Evolutionary conservation across 176 grass and related monocot species (phyloP).

Genomic region (Avena atlantica): DNA sequence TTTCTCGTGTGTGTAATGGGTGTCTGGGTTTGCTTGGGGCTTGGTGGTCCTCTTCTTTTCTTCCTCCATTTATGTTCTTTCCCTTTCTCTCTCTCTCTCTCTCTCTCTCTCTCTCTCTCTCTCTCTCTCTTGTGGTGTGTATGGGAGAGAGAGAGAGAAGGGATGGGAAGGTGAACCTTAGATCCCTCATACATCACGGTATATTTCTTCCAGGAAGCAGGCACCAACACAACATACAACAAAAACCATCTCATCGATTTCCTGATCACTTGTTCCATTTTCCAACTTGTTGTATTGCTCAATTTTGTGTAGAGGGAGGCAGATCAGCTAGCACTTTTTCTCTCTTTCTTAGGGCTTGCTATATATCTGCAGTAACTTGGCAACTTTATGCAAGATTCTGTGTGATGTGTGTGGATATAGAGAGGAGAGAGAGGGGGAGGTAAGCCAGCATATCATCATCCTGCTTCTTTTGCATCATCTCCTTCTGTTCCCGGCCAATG

Average conservation of each 20-base stretch:
- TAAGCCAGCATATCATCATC: slow-evolving; percentile 4
- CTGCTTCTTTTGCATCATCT: slow-evolving; percentile 36
- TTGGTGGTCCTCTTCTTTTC: slow-evolving; percentile 59
- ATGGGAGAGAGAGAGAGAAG: slow-evolving; percentile 5
- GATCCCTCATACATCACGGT: slow-evolving; percentile 48
- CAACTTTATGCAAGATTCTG: slow-evolving; percentile 23
- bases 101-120: background rate
- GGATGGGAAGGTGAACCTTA: background rate
- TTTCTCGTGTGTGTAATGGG: slow-evolving; percentile 40
- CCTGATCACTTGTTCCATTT: background rate
- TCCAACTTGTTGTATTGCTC: slow-evolving; percentile 38
- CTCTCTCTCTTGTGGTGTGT: slow-evolving; percentile 20
- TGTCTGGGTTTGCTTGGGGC: slow-evolving; percentile 46
- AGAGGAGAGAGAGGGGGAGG: background rate
- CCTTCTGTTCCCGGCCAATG: slow-evolving; percentile 26
- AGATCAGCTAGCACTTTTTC: slow-evolving; percentile 36
- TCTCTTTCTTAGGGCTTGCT: slow-evolving; percentile 9
- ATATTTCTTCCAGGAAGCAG: background rate
- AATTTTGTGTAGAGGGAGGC: slow-evolving; percentile 29
- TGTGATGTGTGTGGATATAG: background rate
- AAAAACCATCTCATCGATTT: background rate
- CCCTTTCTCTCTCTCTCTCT: slow-evolving; percentile 46
- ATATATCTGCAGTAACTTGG: slow-evolving; percentile 35
- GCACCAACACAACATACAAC: background rate
- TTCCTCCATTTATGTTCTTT: slow-evolving; percentile 65